phyloP scores from a whole-genome alignment of 2,329 filamentous ascomycete genomes.

The Domatiomyces globalis region DNA sequence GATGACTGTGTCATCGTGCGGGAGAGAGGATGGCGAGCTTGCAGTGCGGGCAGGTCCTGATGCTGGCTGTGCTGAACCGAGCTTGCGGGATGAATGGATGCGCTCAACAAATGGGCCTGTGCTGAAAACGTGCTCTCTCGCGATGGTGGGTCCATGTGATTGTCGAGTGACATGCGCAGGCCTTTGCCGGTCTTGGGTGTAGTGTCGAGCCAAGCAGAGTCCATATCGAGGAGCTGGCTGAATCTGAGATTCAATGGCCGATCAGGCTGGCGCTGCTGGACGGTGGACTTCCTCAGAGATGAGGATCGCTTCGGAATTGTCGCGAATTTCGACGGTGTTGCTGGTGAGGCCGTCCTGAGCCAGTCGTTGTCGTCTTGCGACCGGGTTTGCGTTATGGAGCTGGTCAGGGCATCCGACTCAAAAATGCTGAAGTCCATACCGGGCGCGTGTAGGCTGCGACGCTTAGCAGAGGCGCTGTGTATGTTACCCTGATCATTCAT shows the following conservation, averaged over 20 bases:
- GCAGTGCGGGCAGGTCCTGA: slow-evolving; percentile 29
- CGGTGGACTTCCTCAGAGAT: slow-evolving; percentile 70
- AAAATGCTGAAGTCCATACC: slow-evolving; percentile 61
- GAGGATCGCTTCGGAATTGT: slow-evolving; percentile 55
- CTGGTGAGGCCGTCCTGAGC: slow-evolving; percentile 21
- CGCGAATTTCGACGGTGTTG: slow-evolving; percentile 31
- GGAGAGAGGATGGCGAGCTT: slow-evolving; percentile 61
- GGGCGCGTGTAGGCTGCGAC: slow-evolving; percentile 72
- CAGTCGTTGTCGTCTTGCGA: slow-evolving; percentile 20
- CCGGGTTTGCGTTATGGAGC: slow-evolving; percentile 20
- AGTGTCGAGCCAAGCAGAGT: slow-evolving; percentile 31
- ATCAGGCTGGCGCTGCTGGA: slow-evolving; percentile 68
- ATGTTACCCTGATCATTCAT: slow-evolving; percentile 64
- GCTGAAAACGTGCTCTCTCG: slow-evolving; percentile 52
- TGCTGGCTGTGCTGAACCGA: slow-evolving; percentile 22
- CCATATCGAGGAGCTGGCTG: slow-evolving; percentile 25
- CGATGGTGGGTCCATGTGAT: slow-evolving; percentile 52
- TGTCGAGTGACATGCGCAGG: slow-evolving; percentile 65
- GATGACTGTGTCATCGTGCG: slow-evolving; percentile 77
- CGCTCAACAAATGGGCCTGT: slow-evolving; percentile 38
- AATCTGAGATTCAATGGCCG: slow-evolving; percentile 34
- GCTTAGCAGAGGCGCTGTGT: slow-evolving; percentile 79
- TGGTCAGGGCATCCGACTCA: slow-evolving; percentile 32
- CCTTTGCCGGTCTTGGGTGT: slow-evolving; percentile 46
- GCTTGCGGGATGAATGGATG: slow-evolving; percentile 39